Conservation (phyloP, 345 rosid species). For the Limnanthes douglasii region DNA sequence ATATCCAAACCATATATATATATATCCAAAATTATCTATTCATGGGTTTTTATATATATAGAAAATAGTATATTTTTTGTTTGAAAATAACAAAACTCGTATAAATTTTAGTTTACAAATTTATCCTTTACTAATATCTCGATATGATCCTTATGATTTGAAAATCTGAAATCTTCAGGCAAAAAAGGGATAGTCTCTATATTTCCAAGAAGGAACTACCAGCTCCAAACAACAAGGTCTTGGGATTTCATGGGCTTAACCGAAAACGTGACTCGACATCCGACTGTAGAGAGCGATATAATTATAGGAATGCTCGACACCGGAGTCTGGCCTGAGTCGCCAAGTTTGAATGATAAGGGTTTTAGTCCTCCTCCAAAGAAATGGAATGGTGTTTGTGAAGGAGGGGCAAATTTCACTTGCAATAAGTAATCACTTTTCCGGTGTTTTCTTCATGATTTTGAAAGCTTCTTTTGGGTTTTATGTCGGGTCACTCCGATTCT, state of each 20-base stretch:
- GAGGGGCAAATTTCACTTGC: slow-evolving; percentile 32
- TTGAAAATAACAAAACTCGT: too few species aligned
- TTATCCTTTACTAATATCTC: too few species aligned
- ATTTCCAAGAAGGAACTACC: slow-evolving; percentile 24
- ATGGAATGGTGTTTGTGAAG: slow-evolving; percentile 34
- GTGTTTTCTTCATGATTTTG: too few species aligned
- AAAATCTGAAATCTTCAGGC: too few species aligned
- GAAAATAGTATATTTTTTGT: too few species aligned
- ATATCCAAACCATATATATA: too few species aligned
- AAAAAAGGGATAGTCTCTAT: slow-evolving; percentile 42
- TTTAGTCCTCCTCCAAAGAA: slow-evolving; percentile 31
- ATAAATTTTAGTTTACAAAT: too few species aligned
- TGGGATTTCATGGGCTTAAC: slow-evolving; percentile 52
- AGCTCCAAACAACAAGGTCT: slow-evolving; percentile 35
- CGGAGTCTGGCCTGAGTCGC: slow-evolving; percentile 35
- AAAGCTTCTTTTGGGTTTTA: too few species aligned
- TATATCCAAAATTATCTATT: too few species aligned
- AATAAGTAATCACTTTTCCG: slow-evolving; percentile 23
- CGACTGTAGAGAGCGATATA: slow-evolving; percentile 17
- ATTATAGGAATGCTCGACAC: slow-evolving; percentile 35
- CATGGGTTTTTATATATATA: too few species aligned
- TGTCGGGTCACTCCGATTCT: too few species aligned
- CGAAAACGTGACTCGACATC: slow-evolving; percentile 13
- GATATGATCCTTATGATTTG: too few species aligned
- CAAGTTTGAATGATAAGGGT: slow-evolving; percentile 22